Percentiles rank a stretch among this genome's conserved stretches.
Evolutionary conservation across 2,329 filamentous ascomycete genomes (phyloP).

Genomic region (Aspergillus nomiae): DNA sequence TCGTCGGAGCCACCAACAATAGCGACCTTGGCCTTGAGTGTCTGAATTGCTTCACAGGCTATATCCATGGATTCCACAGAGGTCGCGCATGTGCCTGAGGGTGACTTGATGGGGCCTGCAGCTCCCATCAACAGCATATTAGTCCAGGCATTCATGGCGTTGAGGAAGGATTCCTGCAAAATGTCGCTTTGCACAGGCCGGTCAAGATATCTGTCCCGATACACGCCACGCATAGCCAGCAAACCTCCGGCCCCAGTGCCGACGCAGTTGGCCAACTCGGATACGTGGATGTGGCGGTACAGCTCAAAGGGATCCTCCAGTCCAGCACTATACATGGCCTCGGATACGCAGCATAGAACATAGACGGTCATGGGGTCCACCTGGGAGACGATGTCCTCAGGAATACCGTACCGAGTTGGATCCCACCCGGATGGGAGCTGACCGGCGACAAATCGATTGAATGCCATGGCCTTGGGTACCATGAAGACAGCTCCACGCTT

Average conservation of each 20-base stretch:
- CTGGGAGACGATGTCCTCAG: conserved; percentile 95
- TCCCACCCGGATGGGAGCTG: conserved; percentile 98
- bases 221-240: conserved; percentile 90
- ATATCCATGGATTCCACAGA: conserved; percentile 97
- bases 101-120: conserved; percentile 97
- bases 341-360: conserved; percentile 89
- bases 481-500: conserved; percentile 94
- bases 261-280: conserved; percentile 96
- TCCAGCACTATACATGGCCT: conserved; percentile 86
- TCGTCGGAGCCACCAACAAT: conserved; percentile 99
- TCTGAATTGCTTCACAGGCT: conserved; percentile 96
- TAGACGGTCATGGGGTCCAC: conserved; percentile 96
- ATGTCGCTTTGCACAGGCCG: conserved; percentile 98
- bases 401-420: conserved; percentile 91
- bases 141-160: conserved; percentile 99
- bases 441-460: conserved; percentile 94
- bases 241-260: conserved; percentile 98
- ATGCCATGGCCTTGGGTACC: conserved; percentile 95
- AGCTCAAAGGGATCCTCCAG: conserved; percentile 99
- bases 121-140: conserved; percentile 98
- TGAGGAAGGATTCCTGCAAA: conserved; percentile 99
- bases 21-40: conserved; percentile 96
- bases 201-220: conserved; percentile 95
- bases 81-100: conserved; percentile 94
- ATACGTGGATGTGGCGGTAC: conserved; percentile 99